phyloP scores from a whole-genome alignment of 1,284 basidiomycete species.

The Flammula alnicola region DNA sequence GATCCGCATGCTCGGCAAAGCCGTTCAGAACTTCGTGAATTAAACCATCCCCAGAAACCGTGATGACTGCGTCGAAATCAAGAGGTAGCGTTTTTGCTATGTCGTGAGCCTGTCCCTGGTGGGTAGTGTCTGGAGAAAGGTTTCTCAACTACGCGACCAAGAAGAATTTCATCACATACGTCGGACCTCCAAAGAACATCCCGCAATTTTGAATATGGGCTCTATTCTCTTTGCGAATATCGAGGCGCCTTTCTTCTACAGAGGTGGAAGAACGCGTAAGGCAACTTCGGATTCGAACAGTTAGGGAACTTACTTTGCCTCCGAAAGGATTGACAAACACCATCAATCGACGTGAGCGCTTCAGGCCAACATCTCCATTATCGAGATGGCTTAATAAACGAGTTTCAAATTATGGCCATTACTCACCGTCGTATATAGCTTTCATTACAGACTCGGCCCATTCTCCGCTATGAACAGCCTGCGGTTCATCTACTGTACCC shows the following conservation, averaged over 20 bases:
- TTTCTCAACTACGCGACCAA: constrained; percentile 1
- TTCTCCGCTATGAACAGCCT: constrained; percentile 43
- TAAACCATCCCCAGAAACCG: constrained; percentile 90
- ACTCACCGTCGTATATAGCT: constrained; percentile 65
- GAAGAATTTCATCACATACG: constrained; percentile 35
- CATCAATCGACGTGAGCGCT: constrained; percentile 54
- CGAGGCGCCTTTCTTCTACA: constrained; percentile 69
- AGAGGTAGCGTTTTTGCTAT: constrained; percentile 67
- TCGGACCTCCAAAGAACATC: constrained; percentile 68
- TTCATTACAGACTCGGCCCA: constrained; percentile 66
- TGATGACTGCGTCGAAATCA: constrained; percentile 72
- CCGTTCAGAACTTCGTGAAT: constrained; percentile 95
- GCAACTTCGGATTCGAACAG: constrained; percentile 1
- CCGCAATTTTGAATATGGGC: constrained; percentile 83
- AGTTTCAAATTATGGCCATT: constrained; percentile 10
- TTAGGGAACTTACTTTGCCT: constrained; percentile 58
- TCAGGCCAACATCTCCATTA: constrained; percentile 46
- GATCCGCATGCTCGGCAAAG: constrained; percentile 75
- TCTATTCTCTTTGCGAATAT: constrained; percentile 72
- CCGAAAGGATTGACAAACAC: constrained; percentile 90
- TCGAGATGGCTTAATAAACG: constrained; percentile 3
- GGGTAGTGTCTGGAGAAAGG: constrained; percentile 65
- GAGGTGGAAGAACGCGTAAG: background rate
- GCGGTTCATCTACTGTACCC: constrained; percentile 42
- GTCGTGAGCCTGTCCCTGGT: constrained; percentile 74